Evolutionary conservation across 495 filamentous ascomycete species (phyloP), one percentile per base, ranked within the genome.

Genomic region (Terfezia claveryi): DNA sequence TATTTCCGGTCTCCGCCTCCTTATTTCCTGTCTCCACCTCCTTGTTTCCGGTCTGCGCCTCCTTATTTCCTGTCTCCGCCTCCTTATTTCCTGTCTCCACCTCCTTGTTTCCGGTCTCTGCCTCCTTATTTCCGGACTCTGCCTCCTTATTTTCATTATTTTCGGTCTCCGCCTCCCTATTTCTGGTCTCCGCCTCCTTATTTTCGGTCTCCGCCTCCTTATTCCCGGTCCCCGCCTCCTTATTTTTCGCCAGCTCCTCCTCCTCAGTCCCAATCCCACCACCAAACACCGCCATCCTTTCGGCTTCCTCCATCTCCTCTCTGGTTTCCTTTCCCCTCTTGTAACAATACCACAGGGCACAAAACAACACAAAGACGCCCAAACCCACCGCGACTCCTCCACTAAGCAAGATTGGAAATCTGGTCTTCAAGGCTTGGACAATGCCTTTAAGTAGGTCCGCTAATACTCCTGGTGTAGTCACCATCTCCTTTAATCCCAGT

Each of bases 271-370:
- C 12, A 1, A 46, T 46, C 4, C 17, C 17, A 4, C 8, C 41
- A 14, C 1, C 41, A 46, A 2, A 46, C 41, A 4, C 17, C 41
- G 4, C 41, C 41, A 46, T 9, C 27, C 8, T 46, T 8, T 46
- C 41, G 0, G 14, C 17, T 20, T 46, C 63, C 66, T 88, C 85
- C 57, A 72, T 76, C 62, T 85, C 85, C 1, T 94, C 72, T 38
- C 91, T 73, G 12, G 79, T 79, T 68, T 98, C 91, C 14, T 77
- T 76, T 38, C 91, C 91, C 12, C 91, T 79, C 67, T 94, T 94
- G 66, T 95, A 83, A 68, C 85, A 95, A 66, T 98, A 98, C 89
- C 89, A 98, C 57, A 96, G 76, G 52, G 89, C 83, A 64, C 88
- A 85, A 36, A 98, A 68, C 11, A 98, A 72, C 56, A 95, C 83